Base-by-base conservation (phyloP, 768 basidiomycete species). In the Naganishia friedmannii region DNA sequence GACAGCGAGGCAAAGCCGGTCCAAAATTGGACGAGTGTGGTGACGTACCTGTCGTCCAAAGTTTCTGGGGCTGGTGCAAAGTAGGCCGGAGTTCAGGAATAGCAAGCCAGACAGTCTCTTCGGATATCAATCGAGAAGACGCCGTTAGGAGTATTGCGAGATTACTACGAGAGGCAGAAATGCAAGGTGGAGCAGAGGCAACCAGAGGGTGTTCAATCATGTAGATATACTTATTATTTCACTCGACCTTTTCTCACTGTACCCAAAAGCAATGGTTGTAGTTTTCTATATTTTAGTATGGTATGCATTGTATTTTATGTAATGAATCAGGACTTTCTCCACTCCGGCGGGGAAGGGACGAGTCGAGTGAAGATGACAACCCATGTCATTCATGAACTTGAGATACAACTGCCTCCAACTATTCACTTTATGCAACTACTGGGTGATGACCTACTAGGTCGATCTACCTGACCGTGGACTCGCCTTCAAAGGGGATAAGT, bases 51-150 rank as follows among this genome's bases (percentile, higher is more conserved):
- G 67, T 72, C 5, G 31, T 72, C 0, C 71, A 72, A 60, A 68
- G 58, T 53, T 68, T 68, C 31, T 72, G 67, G 71, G 68, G 67
- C 2, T 72, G 71, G 71, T 63, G 37, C 23, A 63, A 63, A 19
- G 60, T 63, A 31, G 28, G 39, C n/a, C 60, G 60, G 4, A 63
- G 60, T 29, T 63, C 60, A 37, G 60, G 60, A 28, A 42, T 45
- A 46, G 60, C 4, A 45, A 63, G 28, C n/a, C 60, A 63, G 39
- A 45, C 37, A 26, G 32, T 45, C 23, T 42, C 23, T 28, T 26
- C 60, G 26, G 32, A 45, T 8, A 26, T 45, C 2, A 63, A 45
- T 28, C 60, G 60, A 17, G 60, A 63, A 42, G 60, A 63, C 23
- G 60, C 60, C 6, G 60, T 63, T 23, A 63, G 60, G 15, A 63